Percentiles rank a stretch among this genome's conserved stretches.
These are phyloP conservation scores for Agrostemma githago DNA, from an alignment of 148 eudicot genomes.

Conservation along the genomic window DNA sequence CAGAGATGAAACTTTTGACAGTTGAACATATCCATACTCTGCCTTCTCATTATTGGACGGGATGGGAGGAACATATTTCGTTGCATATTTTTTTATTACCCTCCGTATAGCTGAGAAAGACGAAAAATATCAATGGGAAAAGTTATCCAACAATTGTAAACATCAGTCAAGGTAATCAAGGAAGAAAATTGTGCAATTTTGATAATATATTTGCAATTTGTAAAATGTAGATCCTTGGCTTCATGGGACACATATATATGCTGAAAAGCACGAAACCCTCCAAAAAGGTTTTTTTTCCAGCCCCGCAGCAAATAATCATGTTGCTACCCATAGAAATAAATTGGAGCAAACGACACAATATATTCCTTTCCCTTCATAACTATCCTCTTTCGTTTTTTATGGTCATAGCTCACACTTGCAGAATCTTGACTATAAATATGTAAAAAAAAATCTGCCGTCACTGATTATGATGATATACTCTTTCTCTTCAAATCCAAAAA, in stretches of 20 bases:
- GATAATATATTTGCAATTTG: neutral
- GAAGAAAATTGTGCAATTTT: neutral
- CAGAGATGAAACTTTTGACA: conserved; percentile 49
- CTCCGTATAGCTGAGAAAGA: conserved; percentile 56
- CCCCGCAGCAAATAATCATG: neutral
- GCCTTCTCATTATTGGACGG: conserved; percentile 54
- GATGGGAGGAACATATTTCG: conserved; percentile 50
- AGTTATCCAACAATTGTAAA: neutral
- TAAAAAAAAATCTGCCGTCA: no score
- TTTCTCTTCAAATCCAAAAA: no score
- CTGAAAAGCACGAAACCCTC: neutral
- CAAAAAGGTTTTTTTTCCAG: neutral
- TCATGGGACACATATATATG: neutral
- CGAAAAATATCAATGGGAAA: conserved; percentile 5
- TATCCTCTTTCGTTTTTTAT: no score
- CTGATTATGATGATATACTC: no score
- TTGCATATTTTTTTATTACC: conserved; percentile 52
- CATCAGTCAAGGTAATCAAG: neutral
- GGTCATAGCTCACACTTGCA: no score
- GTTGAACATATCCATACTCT: conserved; percentile 63
- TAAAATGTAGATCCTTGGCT: neutral
- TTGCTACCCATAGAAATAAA: neutral
- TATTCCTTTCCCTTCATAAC: neutral
- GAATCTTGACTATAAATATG: no score
- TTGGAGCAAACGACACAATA: neutral